phyloP scores from a whole-genome alignment of 805 yeast species.

The Kodamaea fukazawae region DNA sequence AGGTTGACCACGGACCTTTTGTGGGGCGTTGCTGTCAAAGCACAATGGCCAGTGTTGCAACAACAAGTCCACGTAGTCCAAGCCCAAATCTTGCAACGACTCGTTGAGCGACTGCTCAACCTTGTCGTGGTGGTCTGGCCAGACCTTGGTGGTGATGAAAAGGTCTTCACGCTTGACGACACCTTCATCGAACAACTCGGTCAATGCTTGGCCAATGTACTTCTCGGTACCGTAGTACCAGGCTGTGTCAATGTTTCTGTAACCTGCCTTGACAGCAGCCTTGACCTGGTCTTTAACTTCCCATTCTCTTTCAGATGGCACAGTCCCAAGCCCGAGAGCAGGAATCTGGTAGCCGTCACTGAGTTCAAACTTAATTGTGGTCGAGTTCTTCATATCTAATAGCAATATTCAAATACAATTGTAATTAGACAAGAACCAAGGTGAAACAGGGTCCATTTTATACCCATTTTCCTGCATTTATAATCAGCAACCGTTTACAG shows the following conservation, averaged over 20 bases:
- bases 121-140: conserved; percentile 43
- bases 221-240: conserved; percentile 48
- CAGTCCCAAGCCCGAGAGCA: conserved; percentile 63
- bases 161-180: conserved; percentile 46
- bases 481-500: too few relatives aligned
- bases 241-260: conserved; percentile 52
- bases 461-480: too few relatives aligned
- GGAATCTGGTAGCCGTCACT: conserved; percentile 63
- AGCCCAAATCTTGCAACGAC: conserved; percentile 39
- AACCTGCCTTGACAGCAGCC: conserved; percentile 43
- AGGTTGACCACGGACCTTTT: conserved; percentile 30
- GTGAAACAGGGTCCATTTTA: too few relatives aligned
- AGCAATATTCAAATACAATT: too few relatives aligned
- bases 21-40: conserved; percentile 36
- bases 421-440: too few relatives aligned
- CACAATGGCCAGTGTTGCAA: conserved; percentile 53
- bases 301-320: conserved; percentile 28
- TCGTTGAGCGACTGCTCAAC: conserved; percentile 41
- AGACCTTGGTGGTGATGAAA: conserved; percentile 37
- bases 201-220: conserved; percentile 44
- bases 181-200: conserved; percentile 48
- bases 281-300: conserved; percentile 34
- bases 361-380: conserved; percentile 43
- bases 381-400: conserved; percentile 20
- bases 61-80: conserved; percentile 46